Evolutionary conservation across 164 flowering plant species (phyloP), one percentile per base, ranked within the genome.

Genomic region (Tinospora cordifolia): DNA sequence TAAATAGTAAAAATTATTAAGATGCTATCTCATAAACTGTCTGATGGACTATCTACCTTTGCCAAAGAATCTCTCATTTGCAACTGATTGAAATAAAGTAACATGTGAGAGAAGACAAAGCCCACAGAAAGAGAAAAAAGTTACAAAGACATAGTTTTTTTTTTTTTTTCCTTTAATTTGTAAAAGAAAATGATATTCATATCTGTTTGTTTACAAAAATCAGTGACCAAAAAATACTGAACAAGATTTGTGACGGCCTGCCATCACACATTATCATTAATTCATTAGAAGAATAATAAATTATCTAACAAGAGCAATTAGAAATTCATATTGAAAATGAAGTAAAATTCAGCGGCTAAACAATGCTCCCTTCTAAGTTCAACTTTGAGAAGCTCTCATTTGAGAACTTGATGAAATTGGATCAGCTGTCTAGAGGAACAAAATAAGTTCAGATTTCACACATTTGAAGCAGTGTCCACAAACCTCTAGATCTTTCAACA

Each of bases 401-500:
- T 4, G 26, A 14, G 40, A 27, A 59, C 38, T 66, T 34, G 21
- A 72, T 19, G 63, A 6, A 21, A 39, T 22, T 19, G 17, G 62
- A 58, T 21, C 5, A 47, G 34, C 26, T 30, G 46, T 34, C 13
- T 7, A 25, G n/a, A 24, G 13, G 64, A 44, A 44, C 17, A 69
- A 58, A 6, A 49, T 24, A 65, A 51, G 14, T 54, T 47, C 9
- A 57, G 9, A 34, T 65, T 27, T 65, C 41, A 62, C 8, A 68
- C 17, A 59, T 36, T 63, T 12, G 54, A 19, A 38, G 63, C 51
- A 27, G 44, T 57, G 73, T 34, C 15, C 64, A 73, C 84, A 73
- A 69, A 93, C 98, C 98, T 90, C 84, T 54, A 92, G 83, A 54
- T 87, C 73, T 65, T 81, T 83, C 79, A 94, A 76, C 65, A 94